These are phyloP conservation scores for Alternaria ethzedia DNA, from an alignment of 2,329 filamentous ascomycete genomes.

Conservation along the genomic window DNA sequence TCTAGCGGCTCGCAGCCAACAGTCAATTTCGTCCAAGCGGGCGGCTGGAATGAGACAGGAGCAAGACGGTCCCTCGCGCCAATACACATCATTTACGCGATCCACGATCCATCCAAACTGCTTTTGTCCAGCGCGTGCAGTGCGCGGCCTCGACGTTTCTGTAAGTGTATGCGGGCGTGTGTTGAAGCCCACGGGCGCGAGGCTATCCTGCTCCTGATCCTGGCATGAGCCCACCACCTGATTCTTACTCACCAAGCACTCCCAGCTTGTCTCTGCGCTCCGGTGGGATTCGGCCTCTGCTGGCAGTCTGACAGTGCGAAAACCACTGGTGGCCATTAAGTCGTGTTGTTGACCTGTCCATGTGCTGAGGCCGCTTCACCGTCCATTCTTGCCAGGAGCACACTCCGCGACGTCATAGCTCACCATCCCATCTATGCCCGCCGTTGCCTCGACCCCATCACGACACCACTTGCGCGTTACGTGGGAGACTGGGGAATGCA, in stretches of 20 bases:
- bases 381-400: constrained; percentile 10
- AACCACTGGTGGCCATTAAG: background rate
- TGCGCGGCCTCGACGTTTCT: background rate
- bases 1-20: constrained; percentile 5
- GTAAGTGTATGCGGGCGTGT: constrained; percentile 5
- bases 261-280: constrained; percentile 5
- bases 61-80: constrained; percentile 8
- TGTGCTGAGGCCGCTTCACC: constrained; percentile 7
- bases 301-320: constrained; percentile 2
- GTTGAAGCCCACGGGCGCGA: background rate
- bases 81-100: background rate
- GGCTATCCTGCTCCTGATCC: constrained; percentile 12
- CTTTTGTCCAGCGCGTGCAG: background rate
- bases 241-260: constrained; percentile 7
- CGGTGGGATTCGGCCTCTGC: constrained; percentile 3
- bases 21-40: constrained; percentile 14
- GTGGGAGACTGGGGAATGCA: constrained; percentile 33
- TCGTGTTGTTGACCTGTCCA: constrained; percentile 3
- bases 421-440: constrained; percentile 15
- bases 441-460: constrained; percentile 5
- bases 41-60: constrained; percentile 4
- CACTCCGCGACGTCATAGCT: constrained; percentile 22
- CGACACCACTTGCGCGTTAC: constrained; percentile 17
- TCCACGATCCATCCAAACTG: constrained; percentile 4
- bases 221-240: constrained; percentile 5